phyloP scores from a whole-genome alignment of 352 stramenopile species.

The Phytophthora citrophthora region DNA sequence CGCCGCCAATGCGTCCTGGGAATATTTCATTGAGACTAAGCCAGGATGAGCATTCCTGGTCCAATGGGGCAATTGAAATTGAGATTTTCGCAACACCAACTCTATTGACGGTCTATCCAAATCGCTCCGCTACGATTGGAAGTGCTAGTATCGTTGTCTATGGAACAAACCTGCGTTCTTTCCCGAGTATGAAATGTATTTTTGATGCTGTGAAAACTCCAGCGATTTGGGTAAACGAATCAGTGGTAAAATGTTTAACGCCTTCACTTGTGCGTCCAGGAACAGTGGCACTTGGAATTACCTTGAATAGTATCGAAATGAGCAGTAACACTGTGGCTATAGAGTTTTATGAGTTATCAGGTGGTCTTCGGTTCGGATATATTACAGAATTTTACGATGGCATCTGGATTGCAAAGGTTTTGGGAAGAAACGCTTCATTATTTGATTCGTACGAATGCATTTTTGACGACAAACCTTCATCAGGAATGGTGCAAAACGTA shows the following conservation, averaged over 20 bases:
- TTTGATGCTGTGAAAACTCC: slow-evolving; percentile 36
- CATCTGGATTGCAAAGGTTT: slow-evolving; percentile 17
- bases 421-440: slow-evolving; percentile 15
- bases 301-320: slow-evolving; percentile 49
- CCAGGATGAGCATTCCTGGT: slow-evolving; percentile 51
- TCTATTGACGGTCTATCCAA: slow-evolving; percentile 35
- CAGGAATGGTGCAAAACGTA: slow-evolving; percentile 19
- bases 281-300: slow-evolving; percentile 29
- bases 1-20: slow-evolving; percentile 36
- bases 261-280: slow-evolving; percentile 11
- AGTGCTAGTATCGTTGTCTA: slow-evolving; percentile 33
- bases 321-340: slow-evolving; percentile 36
- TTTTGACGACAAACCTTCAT: slow-evolving; percentile 23
- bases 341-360: slow-evolving; percentile 18
- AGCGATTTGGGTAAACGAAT: slow-evolving; percentile 37
- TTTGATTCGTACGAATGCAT: slow-evolving; percentile 34
- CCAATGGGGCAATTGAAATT: slow-evolving; percentile 32
- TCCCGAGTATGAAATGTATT: slow-evolving; percentile 36
- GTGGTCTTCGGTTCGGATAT: slow-evolving; percentile 13
- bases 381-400: slow-evolving; percentile 8
- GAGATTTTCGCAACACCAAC: slow-evolving; percentile 38
- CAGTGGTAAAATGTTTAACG: slow-evolving; percentile 38
- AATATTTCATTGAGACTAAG: slow-evolving; percentile 26
- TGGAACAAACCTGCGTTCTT: slow-evolving; percentile 50
- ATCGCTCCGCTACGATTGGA: slow-evolving; percentile 5